These are phyloP conservation scores for Chalaropsis thielavioides DNA, from an alignment of 2,329 filamentous ascomycete species.

Conservation along the genomic window DNA sequence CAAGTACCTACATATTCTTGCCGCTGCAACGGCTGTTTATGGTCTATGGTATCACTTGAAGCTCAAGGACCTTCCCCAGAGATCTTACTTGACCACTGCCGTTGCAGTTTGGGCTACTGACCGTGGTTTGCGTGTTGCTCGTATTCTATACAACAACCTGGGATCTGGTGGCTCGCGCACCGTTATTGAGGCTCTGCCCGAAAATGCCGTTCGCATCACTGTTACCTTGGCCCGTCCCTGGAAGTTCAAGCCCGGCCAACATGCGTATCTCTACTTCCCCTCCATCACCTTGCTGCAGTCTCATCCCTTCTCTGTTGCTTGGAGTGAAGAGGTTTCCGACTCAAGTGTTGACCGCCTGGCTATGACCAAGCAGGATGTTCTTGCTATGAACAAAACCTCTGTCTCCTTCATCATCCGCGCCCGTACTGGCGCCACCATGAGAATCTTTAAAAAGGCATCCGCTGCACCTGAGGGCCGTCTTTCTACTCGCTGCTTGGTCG, in stretches of 20 bases:
- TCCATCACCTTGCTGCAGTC: constrained; percentile 57
- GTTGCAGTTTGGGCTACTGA: constrained; percentile 55
- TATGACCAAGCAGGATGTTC: constrained; percentile 44
- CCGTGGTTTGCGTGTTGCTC: constrained; percentile 43
- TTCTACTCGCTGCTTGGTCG: constrained; percentile 50
- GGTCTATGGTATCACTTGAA: constrained; percentile 54
- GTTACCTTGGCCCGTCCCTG: constrained; percentile 63
- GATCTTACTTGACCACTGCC: constrained; percentile 45
- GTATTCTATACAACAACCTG: constrained; percentile 50
- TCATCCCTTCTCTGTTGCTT: constrained; percentile 67
- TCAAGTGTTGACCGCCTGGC: constrained; percentile 39
- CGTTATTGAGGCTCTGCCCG: constrained; percentile 60
- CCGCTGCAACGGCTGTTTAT: constrained; percentile 44
- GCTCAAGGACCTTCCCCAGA: constrained; percentile 38
- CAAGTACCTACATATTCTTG: constrained; percentile 54
- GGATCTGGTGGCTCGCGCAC: constrained; percentile 52
- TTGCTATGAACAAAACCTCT: constrained; percentile 45
- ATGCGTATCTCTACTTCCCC: constrained; percentile 68
- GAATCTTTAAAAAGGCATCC: constrained; percentile 52
- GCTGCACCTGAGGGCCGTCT: constrained; percentile 46
- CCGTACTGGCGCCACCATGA: constrained; percentile 57
- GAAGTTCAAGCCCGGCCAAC: constrained; percentile 59
- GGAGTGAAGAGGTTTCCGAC: constrained; percentile 52
- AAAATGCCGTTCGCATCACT: constrained; percentile 59
- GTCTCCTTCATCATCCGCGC: constrained; percentile 62